Evolutionary conservation across 1,139 yeast genomes (phyloP).

Genomic region (Debaryomyces coudertii): DNA sequence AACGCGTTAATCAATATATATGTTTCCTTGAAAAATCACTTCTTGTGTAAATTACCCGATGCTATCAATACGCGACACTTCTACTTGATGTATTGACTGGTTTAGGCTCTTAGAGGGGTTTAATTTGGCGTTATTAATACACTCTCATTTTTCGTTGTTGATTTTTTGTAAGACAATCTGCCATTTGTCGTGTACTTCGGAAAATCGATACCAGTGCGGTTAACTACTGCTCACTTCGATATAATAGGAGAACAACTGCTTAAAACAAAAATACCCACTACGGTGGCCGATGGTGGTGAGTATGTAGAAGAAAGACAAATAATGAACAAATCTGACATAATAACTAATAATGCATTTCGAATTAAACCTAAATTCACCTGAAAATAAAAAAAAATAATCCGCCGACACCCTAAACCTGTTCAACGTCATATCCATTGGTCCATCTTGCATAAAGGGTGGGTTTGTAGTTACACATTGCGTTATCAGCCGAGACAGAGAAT

Average conservation of each 20-base stretch:
- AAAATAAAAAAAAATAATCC: slow-evolving; percentile 1
- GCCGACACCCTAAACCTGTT: not conserved
- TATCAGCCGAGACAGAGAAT: slow-evolving; percentile 1
- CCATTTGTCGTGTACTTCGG: slow-evolving; percentile 9
- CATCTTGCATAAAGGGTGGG: not conserved
- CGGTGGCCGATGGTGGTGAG: not conserved
- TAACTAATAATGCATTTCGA: not conserved
- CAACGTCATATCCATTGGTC: slow-evolving; percentile 2
- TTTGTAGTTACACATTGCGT: slow-evolving; percentile 3
- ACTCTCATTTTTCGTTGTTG: slow-evolving; percentile 9
- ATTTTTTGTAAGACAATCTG: slow-evolving; percentile 5
- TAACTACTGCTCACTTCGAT: not conserved
- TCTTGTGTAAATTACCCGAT: slow-evolving; percentile 1
- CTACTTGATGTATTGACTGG: not conserved
- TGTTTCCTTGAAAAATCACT: not conserved
- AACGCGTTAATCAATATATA: slow-evolving; percentile 5
- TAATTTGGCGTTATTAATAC: not conserved
- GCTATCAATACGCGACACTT: not conserved
- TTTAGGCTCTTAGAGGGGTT: slow-evolving; percentile 3
- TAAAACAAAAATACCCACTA: not conserved
- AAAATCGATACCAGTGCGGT: slow-evolving; percentile 7
- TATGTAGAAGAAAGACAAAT: not conserved
- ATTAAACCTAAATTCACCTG: not conserved
- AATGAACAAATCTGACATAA: not conserved
- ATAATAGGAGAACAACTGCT: not conserved